Base-by-base conservation (phyloP, 129 eudicot genomes). In the Tagetes erecta region DNA sequence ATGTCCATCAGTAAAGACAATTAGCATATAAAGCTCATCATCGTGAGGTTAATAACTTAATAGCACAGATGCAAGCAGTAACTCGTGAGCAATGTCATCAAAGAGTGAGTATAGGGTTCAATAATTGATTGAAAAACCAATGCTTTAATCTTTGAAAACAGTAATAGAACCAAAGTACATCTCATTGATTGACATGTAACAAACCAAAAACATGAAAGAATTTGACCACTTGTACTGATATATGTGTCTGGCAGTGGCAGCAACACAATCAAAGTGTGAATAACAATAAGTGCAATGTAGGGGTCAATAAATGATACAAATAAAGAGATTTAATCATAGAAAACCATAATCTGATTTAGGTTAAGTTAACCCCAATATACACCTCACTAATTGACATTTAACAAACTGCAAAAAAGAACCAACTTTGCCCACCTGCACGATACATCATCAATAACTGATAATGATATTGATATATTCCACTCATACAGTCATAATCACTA, bases 171-270 rank as follows among this genome's bases (percentile, higher is more conserved):
- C 72, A 64, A 75, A 64, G 3, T 51, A 13, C 31, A 64, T 64
- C 72, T 75, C 72, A 64, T 53, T 39, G 33, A 50, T 49, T 51
- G 79, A 75, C 79, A 75, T 6, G 30, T 64, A 64, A 64, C 72
- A 64, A 50, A 75, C 64, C 39, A 47, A 33, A 3, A 75, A 51
- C 52, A 75, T 50, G 64, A 50, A 49, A 50, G 34, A 35, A 38
- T 72, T 72, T 58, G 33, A 57, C 77, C 68, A 72, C 77, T 14
- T 52, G 46, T 38, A 52, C 49, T 8, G 64, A 58, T 10, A 33
- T 33, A 20, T 10, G 52, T 45, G 51, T 39, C 13, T 64, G 13
- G n/a, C 10, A 0, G 42, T 40, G 5, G 5, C 44, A 27, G 30
- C 53, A 55, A 38, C 79, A 12, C 31, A 33, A 52, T 53, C 36